These are phyloP conservation scores for Actinomucor elegans DNA, from an alignment of 371 early-diverging fungal species.

Conservation along the genomic window DNA sequence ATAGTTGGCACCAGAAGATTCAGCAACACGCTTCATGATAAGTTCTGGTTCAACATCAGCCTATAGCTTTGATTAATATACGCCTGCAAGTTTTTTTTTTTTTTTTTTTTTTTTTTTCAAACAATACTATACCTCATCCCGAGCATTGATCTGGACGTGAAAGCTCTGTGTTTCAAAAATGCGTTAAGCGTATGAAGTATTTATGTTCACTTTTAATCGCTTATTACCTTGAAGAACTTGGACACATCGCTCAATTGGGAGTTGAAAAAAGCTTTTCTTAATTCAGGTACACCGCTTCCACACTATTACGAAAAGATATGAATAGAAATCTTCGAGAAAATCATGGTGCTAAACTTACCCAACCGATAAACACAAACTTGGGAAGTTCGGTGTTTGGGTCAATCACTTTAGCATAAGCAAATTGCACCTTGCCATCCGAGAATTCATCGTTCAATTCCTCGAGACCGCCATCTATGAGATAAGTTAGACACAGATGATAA, in stretches of 20 bases:
- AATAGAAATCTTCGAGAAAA: not conserved
- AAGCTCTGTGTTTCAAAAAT: conserved; percentile 74
- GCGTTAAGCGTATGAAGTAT: too few species aligned
- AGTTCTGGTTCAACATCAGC: conserved; percentile 80
- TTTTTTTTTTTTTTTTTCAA: too few species aligned
- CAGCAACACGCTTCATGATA: conserved; percentile 84
- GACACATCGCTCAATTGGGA: conserved; percentile 81
- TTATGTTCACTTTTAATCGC: not conserved
- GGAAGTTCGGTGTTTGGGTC: conserved; percentile 88
- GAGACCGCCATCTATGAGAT: conserved; percentile 74
- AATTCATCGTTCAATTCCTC: conserved; percentile 91
- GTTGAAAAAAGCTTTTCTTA: conserved; percentile 86
- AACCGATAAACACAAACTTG: conserved; percentile 91
- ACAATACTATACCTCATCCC: conserved; percentile 55
- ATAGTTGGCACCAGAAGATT: conserved; percentile 90
- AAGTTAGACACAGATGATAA: too few species aligned
- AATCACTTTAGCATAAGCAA: conserved; percentile 80
- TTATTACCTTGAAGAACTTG: conserved; percentile 70
- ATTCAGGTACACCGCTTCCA: conserved; percentile 92
- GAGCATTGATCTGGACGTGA: conserved; percentile 91
- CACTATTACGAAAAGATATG: conserved; percentile 54
- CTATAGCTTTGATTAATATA: too few species aligned
- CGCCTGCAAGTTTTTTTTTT: too few species aligned
- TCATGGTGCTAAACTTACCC: conserved; percentile 73
- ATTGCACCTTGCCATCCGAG: conserved; percentile 86